Evolutionary conservation across 768 basidiomycete genomes (phyloP).

Genomic region (Boletus tomentosulus): DNA sequence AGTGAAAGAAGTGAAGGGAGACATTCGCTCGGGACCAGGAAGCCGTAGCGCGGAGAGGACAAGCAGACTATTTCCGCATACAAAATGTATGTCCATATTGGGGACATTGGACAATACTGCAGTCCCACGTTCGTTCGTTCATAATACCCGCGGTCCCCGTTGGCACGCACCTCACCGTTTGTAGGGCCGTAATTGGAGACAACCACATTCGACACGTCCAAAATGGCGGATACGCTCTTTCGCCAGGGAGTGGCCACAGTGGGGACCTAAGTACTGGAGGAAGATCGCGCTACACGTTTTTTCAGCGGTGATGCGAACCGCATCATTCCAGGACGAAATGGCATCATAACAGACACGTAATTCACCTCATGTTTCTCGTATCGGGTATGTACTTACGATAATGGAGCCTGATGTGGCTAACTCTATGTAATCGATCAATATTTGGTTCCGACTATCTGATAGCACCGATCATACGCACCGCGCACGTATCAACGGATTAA

Average conservation of each 20-base stretch:
- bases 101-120: neutral
- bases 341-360: neutral
- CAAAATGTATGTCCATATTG: neutral
- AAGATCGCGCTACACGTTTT: neutral
- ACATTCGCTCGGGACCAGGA: neutral
- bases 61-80: neutral
- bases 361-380: neutral
- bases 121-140: neutral
- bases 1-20: neutral
- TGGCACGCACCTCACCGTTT: neutral
- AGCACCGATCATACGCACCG: no score
- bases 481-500: no score
- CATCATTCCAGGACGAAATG: no score
- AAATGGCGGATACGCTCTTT: no score
- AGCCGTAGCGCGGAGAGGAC: neutral
- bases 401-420: no score
- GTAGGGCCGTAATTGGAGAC: neutral
- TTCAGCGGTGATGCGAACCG: neutral
- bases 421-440: no score
- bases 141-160: conserved; percentile 1
- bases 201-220: no score
- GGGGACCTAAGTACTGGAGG: no score
- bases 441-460: no score
- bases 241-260: no score
- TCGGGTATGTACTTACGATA: no score